Conservation (phyloP, 2,329 filamentous ascomycete species). For the Fusarium sp. region DNA sequence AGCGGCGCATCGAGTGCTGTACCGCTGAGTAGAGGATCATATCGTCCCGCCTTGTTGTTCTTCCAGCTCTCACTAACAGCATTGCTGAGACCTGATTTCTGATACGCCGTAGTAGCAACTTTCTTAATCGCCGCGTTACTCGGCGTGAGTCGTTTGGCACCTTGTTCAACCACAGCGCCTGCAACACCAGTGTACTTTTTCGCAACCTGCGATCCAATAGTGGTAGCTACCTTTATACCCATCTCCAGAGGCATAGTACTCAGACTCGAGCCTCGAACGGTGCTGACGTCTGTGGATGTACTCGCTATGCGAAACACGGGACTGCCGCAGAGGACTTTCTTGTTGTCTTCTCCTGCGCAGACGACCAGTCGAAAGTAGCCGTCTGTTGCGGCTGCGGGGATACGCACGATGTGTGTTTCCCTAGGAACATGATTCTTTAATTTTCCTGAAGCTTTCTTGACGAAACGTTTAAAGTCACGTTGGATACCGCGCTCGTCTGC, state of each 20-base stretch:
- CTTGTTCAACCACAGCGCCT: constrained; percentile 54
- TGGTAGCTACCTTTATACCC: constrained; percentile 67
- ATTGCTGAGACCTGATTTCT: constrained; percentile 43
- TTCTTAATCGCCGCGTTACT: constrained; percentile 48
- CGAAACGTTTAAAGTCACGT: constrained; percentile 72
- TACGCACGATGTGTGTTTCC: constrained; percentile 72
- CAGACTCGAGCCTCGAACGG: constrained; percentile 72
- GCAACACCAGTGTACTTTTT: constrained; percentile 56
- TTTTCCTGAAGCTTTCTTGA: constrained; percentile 64
- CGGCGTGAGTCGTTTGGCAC: constrained; percentile 51
- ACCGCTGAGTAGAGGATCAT: constrained; percentile 50
- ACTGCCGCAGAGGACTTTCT: constrained; percentile 71
- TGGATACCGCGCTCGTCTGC: constrained; percentile 74
- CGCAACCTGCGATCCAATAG: constrained; percentile 59
- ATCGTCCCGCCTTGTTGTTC: constrained; percentile 53
- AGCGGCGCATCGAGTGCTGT: constrained; percentile 49
- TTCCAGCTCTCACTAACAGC: constrained; percentile 49
- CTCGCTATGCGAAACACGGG: constrained; percentile 77
- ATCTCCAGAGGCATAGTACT: constrained; percentile 73
- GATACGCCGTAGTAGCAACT: constrained; percentile 55
- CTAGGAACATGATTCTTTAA: constrained; percentile 62
- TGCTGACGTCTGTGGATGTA: constrained; percentile 68
- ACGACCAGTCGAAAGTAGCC: constrained; percentile 77
- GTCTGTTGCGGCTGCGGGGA: constrained; percentile 71
- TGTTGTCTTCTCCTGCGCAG: constrained; percentile 58